A percentile compares a stretch with the other conserved stretches of the same genome.
These are phyloP conservation scores for Citrus maxima DNA, from an alignment of 345 rosid genomes.

Conservation along the genomic window DNA sequence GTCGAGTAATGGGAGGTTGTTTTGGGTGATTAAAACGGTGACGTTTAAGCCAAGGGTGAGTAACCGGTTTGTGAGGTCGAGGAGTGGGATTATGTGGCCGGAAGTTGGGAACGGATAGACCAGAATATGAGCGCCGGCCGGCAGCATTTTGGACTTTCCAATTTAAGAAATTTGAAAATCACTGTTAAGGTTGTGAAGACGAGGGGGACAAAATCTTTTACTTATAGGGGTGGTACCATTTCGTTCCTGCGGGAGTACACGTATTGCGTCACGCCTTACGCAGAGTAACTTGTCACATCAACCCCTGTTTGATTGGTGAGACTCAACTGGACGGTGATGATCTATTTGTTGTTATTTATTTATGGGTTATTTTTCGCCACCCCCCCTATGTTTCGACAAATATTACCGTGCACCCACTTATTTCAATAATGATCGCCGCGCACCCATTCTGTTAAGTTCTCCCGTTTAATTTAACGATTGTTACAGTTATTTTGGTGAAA, in stretches of 20 bases:
- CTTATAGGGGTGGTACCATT: too few species aligned
- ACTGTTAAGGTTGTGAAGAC: neutral
- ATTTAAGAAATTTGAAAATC: too few species aligned
- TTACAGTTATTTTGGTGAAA: too few species aligned
- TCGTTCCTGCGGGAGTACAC: too few species aligned
- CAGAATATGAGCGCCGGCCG: slow-evolving; percentile 40
- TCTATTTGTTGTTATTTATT: neutral
- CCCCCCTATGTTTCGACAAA: too few species aligned
- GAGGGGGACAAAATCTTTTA: neutral
- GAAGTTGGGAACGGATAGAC: slow-evolving; percentile 51
- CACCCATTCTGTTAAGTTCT: too few species aligned
- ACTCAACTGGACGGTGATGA: neutral
- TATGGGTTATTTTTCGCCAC: too few species aligned
- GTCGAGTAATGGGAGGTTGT: slow-evolving; percentile 35
- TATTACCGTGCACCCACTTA: fast-evolving
- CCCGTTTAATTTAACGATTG: too few species aligned
- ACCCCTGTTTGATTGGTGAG: neutral
- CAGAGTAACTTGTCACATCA: neutral
- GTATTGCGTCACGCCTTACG: neutral
- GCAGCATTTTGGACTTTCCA: neutral
- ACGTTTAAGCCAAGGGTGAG: slow-evolving; percentile 43
- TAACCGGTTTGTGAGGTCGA: slow-evolving; percentile 55
- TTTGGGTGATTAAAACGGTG: slow-evolving; percentile 45
- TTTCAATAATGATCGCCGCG: too few species aligned
- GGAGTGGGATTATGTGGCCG: slow-evolving; percentile 71